Base-by-base conservation (phyloP, 2,329 filamentous ascomycete species). In the Neocucurbitaria cava region DNA sequence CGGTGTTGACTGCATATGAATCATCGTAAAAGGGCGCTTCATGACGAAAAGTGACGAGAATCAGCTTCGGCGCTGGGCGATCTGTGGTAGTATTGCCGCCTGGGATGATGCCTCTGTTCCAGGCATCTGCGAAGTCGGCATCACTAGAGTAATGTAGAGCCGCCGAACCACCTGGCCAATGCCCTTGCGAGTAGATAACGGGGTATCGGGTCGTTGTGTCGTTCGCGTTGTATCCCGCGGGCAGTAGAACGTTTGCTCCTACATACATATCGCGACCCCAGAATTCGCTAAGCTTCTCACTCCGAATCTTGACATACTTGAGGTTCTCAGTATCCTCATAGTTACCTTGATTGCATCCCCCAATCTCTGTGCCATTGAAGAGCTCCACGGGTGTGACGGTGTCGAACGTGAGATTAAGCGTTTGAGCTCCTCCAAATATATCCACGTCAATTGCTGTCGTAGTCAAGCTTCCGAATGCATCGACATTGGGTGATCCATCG, bases 11-110 rank as follows among this genome's bases (percentile, higher is more conserved):
- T 0, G 69, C 74, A 49, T 77, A 77, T 0, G 73, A 76, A 46
- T 77, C 74, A 46, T 77, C 74, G 54, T 76, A 77, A 47, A 68
- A 76, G 0, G 74, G 69, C 0, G 66, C 57, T 56, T 77, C 74
- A 41, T 77, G 75, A n/a, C 75, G 72, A 56, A 77, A 74, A 1
- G 65, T 69, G 5, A 77, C 69, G 1, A 75, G 43, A 21, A 77
- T 76, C 54, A 77, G 55, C 40, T 74, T 76, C 0, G 74, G 73
- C 1, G 68, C 62, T n/a, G 66, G 59, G 5, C 68, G 71, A 35
- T 47, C 64, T 3, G 62, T 56, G 1, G 59, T 66, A 1, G 46
- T 63, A 33, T 72, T 70, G 5, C 60, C 68, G 0, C 52, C 70
- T 1, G 66, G 64, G 28, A 76, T 71, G 7, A 63, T 54, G 11